Evolutionary conservation across 768 basidiomycete genomes (phyloP), one percentile per base, ranked within the genome.

Genomic region (Pulveroboletus frians): DNA sequence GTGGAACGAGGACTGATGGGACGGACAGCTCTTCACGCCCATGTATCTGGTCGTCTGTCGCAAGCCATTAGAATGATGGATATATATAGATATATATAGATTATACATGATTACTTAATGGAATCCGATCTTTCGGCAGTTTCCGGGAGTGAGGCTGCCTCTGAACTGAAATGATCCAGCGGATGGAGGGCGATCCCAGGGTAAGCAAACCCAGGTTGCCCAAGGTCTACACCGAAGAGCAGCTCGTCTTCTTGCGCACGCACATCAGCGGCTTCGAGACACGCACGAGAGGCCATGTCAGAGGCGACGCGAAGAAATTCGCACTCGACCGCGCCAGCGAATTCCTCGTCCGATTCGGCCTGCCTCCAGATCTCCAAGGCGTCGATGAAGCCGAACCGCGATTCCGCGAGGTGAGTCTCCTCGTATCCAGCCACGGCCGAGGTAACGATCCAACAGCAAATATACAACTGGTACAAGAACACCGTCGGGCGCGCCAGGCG

Each of bases 391-490:
- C 77, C 5, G 80, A 83, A 44, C 72, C 77, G 23, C 71, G 78
- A 49, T 83, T 83, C 62, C 78, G 77, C 55, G 82, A 84, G 77
- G 81, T 79, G 23, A 58, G 34, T 68, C 42, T 35, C 30, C 35
- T n/a, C n/a, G n/a, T n/a, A n/a, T n/a, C n/a, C n/a, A n/a, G n/a
- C n/a, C n/a, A n/a, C n/a, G n/a, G n/a, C n/a, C n/a, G n/a, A n/a
- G n/a, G n/a, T n/a, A n/a, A n/a, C 21, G 17, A 26, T 31, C 21
- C 4, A 26, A 13, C 32, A 83, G 81, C 80, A 82, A 77, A 80
- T 84, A 49, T 84, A 84, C 69, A 83, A 83, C 57, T 84, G 82
- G 82, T 84, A 81, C 68, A 84, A 84, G 68, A 84, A 84, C 63
- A 82, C 82, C 15, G 76, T 81, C 47, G 82, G 81, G 6, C 72